A percentile compares a stretch with the other conserved stretches of the same genome.
Evolutionary conservation across 345 rosid species (phyloP).

Genomic region (Hevea brasiliensis): DNA sequence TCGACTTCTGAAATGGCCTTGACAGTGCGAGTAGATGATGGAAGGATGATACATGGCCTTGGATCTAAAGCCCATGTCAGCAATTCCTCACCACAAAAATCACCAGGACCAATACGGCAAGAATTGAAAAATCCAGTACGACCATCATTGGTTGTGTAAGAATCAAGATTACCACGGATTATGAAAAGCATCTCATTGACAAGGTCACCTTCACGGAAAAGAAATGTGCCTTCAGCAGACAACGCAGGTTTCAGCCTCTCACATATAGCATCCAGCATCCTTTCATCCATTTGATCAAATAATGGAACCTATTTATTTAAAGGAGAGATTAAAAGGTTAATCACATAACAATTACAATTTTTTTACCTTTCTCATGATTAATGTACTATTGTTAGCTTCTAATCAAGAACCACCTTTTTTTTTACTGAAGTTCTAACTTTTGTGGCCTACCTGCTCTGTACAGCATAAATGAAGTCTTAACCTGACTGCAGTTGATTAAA

Average conservation of each 20-base stretch:
- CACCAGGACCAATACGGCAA: conserved; percentile 74
- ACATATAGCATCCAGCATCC: conserved; percentile 86
- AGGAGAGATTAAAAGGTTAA: neutral
- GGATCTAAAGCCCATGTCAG: conserved; percentile 90
- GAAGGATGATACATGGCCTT: conserved; percentile 57
- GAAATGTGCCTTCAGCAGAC: conserved; percentile 67
- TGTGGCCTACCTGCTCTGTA: neutral
- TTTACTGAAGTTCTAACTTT: neutral
- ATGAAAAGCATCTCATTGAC: too few species aligned
- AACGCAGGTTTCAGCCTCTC: conserved; percentile 83
- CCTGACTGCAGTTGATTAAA: neutral
- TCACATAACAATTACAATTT: neutral
- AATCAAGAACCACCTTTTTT: neutral
- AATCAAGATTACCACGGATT: conserved; percentile 80
- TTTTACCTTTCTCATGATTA: neutral
- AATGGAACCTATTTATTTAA: conserved; percentile 60
- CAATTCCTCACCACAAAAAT: conserved; percentile 88
- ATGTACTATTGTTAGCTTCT: neutral
- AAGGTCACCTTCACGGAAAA: conserved; percentile 90
- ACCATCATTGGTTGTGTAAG: conserved; percentile 88
- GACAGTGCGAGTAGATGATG: conserved; percentile 77
- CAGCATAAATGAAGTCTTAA: neutral
- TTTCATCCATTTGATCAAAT: conserved; percentile 93
- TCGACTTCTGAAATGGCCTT: conserved; percentile 80
- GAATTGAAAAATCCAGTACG: conserved; percentile 85